Evolutionary conservation across 352 stramenopile genomes (phyloP).

Genomic region (Phytophthora fragariae): DNA sequence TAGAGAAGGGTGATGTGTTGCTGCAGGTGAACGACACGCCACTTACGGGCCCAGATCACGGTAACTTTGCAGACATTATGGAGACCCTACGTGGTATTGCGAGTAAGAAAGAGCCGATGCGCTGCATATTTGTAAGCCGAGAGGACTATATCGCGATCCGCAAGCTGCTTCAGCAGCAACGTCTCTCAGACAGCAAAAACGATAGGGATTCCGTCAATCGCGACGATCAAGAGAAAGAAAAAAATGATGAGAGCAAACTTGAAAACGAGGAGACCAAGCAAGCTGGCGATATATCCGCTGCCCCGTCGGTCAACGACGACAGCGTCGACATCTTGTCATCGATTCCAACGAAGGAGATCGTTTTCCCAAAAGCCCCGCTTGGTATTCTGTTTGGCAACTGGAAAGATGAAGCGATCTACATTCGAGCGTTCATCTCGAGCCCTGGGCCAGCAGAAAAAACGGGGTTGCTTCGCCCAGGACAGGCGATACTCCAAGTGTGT

Average conservation of each 20-base stretch:
- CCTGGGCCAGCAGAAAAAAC: constrained; percentile 76
- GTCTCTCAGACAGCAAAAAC: constrained; percentile 14
- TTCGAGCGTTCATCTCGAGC: constrained; percentile 85
- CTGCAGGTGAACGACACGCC: constrained; percentile 64
- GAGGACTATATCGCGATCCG: constrained; percentile 63
- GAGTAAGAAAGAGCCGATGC: constrained; percentile 62
- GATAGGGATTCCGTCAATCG: constrained; percentile 3
- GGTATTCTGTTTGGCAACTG: constrained; percentile 88
- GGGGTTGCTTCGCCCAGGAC: constrained; percentile 60
- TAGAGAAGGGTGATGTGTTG: constrained; percentile 73
- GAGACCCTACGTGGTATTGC: constrained; percentile 55
- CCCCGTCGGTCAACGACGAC: neutral
- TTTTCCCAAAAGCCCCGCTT: constrained; percentile 71
- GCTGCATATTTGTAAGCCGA: constrained; percentile 58
- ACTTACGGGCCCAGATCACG: constrained; percentile 57
- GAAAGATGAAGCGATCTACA: constrained; percentile 79
- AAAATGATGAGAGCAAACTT: constrained; percentile 4
- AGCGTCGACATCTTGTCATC: constrained; percentile 28
- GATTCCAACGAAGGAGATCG: constrained; percentile 54
- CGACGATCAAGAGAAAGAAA: constrained; percentile 1
- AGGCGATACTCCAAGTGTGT: constrained; percentile 82
- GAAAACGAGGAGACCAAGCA: constrained; percentile 27
- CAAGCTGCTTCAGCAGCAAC: constrained; percentile 28
- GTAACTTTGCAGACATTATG: constrained; percentile 72
- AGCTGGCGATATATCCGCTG: constrained; percentile 1